phyloP scores from a whole-genome alignment of 1,139 yeast genomes.

The Scheffersomyces segobiensis region DNA sequence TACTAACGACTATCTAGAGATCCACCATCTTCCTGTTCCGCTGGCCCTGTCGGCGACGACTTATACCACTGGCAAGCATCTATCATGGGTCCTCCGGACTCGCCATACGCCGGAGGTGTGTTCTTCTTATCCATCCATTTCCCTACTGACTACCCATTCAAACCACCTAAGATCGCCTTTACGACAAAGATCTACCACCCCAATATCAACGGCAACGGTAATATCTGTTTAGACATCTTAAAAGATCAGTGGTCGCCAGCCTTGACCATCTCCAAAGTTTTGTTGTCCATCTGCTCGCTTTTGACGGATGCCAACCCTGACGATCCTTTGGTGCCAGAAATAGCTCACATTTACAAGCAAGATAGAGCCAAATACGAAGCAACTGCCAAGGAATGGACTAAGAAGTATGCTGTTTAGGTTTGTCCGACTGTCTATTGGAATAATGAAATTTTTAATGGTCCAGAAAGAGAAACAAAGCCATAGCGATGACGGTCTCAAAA shows the following conservation, averaged over 20 bases:
- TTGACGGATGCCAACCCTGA: conserved; percentile 98
- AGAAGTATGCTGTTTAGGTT: conserved; percentile 86
- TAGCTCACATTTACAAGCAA: conserved; percentile 94
- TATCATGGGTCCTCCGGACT: conserved; percentile 93
- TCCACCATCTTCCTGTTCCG: conserved; percentile 98
- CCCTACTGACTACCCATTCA: conserved; percentile 94
- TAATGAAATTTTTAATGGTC: not conserved
- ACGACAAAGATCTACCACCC: conserved; percentile 92
- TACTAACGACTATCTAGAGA: conserved; percentile 60
- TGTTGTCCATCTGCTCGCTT: conserved; percentile 84
- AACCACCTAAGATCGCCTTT: conserved; percentile 90
- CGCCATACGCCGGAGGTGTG: conserved; percentile 92
- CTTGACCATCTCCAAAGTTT: conserved; percentile 83
- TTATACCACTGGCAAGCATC: conserved; percentile 97
- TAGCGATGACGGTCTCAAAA: not conserved
- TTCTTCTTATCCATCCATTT: conserved; percentile 88
- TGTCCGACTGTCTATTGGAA: not conserved
- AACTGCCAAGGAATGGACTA: conserved; percentile 98
- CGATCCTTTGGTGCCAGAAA: conserved; percentile 98
- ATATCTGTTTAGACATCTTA: conserved; percentile 81
- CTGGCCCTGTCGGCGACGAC: conserved; percentile 98
- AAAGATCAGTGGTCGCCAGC: conserved; percentile 95
- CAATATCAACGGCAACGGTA: conserved; percentile 84
- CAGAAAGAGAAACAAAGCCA: not conserved
- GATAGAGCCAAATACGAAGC: conserved; percentile 95